Evolutionary conservation across 345 rosid species (phyloP), one percentile per base, ranked within the genome.

Genomic region (Raphanus raphanistrum): DNA sequence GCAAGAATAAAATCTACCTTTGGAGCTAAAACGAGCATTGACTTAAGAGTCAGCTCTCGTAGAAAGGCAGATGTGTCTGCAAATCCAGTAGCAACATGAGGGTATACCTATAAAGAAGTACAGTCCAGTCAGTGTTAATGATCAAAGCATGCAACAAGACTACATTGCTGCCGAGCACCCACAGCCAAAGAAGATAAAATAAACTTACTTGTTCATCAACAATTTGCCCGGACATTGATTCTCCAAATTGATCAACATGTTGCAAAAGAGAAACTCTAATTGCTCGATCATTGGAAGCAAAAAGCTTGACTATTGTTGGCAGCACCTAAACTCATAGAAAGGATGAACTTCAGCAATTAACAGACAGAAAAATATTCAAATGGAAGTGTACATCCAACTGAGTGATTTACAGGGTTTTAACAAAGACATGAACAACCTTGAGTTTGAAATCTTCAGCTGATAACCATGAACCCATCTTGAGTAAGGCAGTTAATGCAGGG

Each of bases 211-310:
- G 98, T 84, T 93, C 99, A 84, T 95, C 99, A 66, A 91, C 97
- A 74, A 90, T 83, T 81, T 91, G 94, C 36, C 89, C 86, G 2
- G 97, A 84, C 79, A 95, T 75, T 64, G 97, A 91, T 80, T 93
- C 97, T 76, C 99, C 99, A 78, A 77, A 95, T 76, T 91, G 97
- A 84, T 95, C 99, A 83, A 95, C 86, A 85, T 95, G 99, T 85
- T 95, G 98, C 76, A 95, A 80, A 68, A 95, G 98, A 79, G 94
- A 86, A 50, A 93, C 96, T 80, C 98, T 88, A 80, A 95, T 84
- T 13, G 97, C 96, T 83, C 98, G 94, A 79, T 95, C 98, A 77
- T 91, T 91, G 63, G 98, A 90, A 48, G 97, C 89, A 75, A 91
- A 95, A 54, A 95, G 93, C 85, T 93, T 95, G 66, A 91, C 90